phyloP scores from a whole-genome alignment of 2,329 filamentous ascomycete genomes.

The Aspergillus transmontanensis region DNA sequence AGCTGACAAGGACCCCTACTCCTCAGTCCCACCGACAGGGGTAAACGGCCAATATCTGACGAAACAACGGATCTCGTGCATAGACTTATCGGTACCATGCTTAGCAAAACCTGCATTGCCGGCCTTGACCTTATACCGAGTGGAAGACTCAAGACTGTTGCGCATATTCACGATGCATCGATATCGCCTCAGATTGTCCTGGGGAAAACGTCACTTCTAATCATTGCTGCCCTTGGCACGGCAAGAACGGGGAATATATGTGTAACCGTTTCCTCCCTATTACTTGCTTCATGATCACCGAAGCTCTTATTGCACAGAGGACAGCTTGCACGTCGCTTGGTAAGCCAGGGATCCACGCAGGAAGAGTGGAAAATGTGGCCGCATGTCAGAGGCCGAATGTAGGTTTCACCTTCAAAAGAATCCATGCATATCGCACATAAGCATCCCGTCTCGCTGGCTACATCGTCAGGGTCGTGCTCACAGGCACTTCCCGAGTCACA shows the following conservation, averaged over 20 bases:
- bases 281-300: not conserved
- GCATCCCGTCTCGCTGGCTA: slow-evolving; percentile 7
- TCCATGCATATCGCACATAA: slow-evolving; percentile 93
- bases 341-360: slow-evolving; percentile 95
- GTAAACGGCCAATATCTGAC: not conserved
- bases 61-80: not conserved
- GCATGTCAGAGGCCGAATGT: slow-evolving; percentile 88
- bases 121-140: not conserved
- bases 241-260: not conserved
- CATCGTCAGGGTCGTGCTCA: not conserved
- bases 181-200: not conserved
- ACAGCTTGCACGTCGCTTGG: slow-evolving; percentile 88
- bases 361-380: slow-evolving; percentile 97
- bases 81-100: not conserved
- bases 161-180: not conserved
- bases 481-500: not conserved
- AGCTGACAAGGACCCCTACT: not conserved
- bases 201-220: not conserved
- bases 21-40: not conserved
- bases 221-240: not conserved
- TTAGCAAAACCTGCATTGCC: not conserved
- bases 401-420: slow-evolving; percentile 86
- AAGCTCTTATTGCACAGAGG: slow-evolving; percentile 75
- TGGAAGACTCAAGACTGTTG: not conserved
- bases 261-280: not conserved